phyloP scores from a whole-genome alignment of 1,284 basidiomycete species.

The Neonothopanus nambi region DNA sequence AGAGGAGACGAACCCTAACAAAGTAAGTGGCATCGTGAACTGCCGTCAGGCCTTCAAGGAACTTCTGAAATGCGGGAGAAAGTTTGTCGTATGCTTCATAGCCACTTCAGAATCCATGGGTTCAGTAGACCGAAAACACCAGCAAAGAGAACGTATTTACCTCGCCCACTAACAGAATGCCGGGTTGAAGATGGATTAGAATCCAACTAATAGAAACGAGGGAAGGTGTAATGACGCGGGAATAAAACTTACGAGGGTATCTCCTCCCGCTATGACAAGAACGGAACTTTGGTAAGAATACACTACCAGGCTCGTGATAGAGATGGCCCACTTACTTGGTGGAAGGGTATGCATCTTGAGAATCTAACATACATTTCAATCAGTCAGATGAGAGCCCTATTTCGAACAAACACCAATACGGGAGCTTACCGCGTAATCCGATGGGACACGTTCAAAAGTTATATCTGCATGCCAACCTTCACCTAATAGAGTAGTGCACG shows the following conservation, averaged over 20 bases:
- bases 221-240: too few relatives aligned
- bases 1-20: slow-evolving; percentile 39
- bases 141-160: slow-evolving; percentile 22
- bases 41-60: slow-evolving; percentile 62
- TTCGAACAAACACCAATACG: too few relatives aligned
- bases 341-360: slow-evolving; percentile 63
- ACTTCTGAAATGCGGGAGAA: slow-evolving; percentile 53
- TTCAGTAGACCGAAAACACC: too few relatives aligned
- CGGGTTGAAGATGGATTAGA: slow-evolving; percentile 17
- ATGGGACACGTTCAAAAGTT: slow-evolving; percentile 68
- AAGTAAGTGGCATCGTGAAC: slow-evolving; percentile 58
- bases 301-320: slow-evolving; percentile 13
- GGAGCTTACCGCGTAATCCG: slow-evolving; percentile 59
- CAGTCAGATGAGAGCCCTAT: too few relatives aligned
- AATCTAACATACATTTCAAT: slow-evolving; percentile 30
- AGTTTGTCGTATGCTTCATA: slow-evolving; percentile 69
- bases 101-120: slow-evolving; percentile 31
- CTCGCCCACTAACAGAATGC: slow-evolving; percentile 37
- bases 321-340: slow-evolving; percentile 26
- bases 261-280: slow-evolving; percentile 39
- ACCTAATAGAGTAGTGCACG: too few relatives aligned
- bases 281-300: neutral
- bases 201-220: too few relatives aligned
- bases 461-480: slow-evolving; percentile 64
- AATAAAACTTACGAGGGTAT: slow-evolving; percentile 42